Base-by-base conservation (phyloP, 768 basidiomycete genomes). In the Lyophyllum atratum region DNA sequence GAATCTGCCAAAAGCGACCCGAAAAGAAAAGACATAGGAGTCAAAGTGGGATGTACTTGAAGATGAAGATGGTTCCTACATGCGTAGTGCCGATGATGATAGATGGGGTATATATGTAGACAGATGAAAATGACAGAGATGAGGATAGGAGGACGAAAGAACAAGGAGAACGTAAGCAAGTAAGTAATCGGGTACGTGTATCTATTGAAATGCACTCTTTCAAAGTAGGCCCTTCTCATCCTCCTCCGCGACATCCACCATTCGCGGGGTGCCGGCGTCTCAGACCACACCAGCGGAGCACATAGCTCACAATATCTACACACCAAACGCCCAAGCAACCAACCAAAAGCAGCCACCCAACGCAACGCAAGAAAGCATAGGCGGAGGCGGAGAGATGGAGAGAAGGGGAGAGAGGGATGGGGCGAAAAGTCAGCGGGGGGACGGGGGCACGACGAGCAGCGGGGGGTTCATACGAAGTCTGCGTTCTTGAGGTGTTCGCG, bases 401-500 rank as follows among this genome's bases (percentile, higher is more conserved):
- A 31, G 3, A 42, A 42, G 50, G 2, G 17, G 28, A 19, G 26
- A 2, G 28, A 19, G 46, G 26, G 25, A 28, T 1, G n/a, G 4
- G 17, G 17, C 11, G 15, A 2, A 47, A 46, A 47, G 46, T 52
- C 25, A 52, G 37, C 22, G 17, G 25, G 39, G 2, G 24, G 22
- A n/a, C n/a, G 6, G 24, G 25, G 21, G 24, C 4, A 26, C 33
- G 26, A 11, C 33, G n/a, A 26, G 39, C 34, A 52, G 37, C 25
- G 29, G 49, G 31, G 21, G 28, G 40, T 39, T 62, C 58, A 57
- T 56, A 62, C 61, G 31, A 62, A 57, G 45, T 80, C 78, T 24
- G 81, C 82, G 44, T 60, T 70, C 59, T 76, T 77, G 39, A 85
- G 77, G 55, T 84, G 72, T 34, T 80, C 77, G 31, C 81, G 76